These are phyloP conservation scores for Aurinia saxatilis DNA, from an alignment of 345 rosid genomes.

Conservation along the genomic window DNA sequence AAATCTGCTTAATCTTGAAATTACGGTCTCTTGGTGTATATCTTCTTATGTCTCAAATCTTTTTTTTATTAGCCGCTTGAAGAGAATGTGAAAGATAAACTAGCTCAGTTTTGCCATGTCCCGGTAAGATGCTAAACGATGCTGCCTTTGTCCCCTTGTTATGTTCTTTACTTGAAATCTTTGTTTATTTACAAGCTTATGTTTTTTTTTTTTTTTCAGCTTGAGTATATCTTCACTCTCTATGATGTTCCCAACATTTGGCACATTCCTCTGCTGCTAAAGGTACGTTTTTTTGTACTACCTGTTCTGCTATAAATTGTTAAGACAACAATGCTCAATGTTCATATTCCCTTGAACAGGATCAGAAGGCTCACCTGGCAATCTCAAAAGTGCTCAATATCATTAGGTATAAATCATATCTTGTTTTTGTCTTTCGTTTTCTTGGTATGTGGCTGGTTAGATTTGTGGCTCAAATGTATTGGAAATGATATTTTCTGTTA, in stretches of 20 bases:
- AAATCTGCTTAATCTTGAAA: background rate
- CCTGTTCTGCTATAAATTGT: background rate
- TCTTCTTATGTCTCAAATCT: background rate
- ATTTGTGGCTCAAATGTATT: no score
- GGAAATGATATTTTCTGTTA: constrained; percentile 12
- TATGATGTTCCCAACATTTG: constrained; percentile 93
- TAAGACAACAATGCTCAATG: background rate
- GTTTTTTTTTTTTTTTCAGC: constrained; percentile 37
- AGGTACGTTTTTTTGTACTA: constrained; percentile 35
- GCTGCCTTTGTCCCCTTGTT: background rate
- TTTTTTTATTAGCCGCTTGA: constrained; percentile 51
- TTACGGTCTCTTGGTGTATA: background rate
- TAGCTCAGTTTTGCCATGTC: constrained; percentile 87
- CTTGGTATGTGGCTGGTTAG: background rate
- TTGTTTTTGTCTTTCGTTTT: background rate
- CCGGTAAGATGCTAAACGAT: constrained; percentile 56
- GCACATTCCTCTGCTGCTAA: constrained; percentile 84
- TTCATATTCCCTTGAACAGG: constrained; percentile 32
- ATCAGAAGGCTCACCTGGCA: constrained; percentile 86
- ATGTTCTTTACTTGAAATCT: constrained; percentile 6
- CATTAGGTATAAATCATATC: constrained; percentile 35
- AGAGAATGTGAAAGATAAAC: constrained; percentile 68
- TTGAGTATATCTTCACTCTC: constrained; percentile 61
- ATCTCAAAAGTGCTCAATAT: constrained; percentile 72
- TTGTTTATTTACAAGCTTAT: background rate